Conservation (phyloP, 2,329 filamentous ascomycete species). For the Ophiostoma perfectum region DNA sequence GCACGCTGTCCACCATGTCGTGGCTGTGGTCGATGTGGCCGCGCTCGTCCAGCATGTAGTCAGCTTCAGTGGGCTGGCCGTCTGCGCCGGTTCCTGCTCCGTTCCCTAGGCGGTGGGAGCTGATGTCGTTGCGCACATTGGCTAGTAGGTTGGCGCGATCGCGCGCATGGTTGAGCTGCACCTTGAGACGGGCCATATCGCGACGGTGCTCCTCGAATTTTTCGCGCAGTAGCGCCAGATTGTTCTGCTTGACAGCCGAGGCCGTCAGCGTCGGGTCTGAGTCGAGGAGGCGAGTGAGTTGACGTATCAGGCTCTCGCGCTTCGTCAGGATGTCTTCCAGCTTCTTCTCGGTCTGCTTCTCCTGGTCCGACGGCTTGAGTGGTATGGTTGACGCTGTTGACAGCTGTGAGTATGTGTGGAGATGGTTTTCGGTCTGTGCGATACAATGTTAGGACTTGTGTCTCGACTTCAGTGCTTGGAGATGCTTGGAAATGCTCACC, state of each 20-base stretch:
- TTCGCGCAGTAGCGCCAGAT: conserved; percentile 84
- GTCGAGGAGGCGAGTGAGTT: conserved; percentile 84
- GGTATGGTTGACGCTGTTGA: conserved; percentile 73
- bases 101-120: conserved; percentile 79
- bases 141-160: conserved; percentile 84
- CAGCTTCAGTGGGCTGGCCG: conserved; percentile 76
- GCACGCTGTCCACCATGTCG: conserved; percentile 79
- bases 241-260: conserved; percentile 95
- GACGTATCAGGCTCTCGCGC: conserved; percentile 72
- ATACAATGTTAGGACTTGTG: background rate
- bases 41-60: conserved; percentile 95
- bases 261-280: conserved; percentile 81
- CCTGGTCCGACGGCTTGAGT: conserved; percentile 77
- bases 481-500: conserved; percentile 43
- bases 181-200: conserved; percentile 70
- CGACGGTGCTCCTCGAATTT: conserved; percentile 80
- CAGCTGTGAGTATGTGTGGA: conserved; percentile 88
- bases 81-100: conserved; percentile 61
- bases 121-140: conserved; percentile 87
- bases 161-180: conserved; percentile 69
- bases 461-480: background rate
- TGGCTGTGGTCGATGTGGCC: conserved; percentile 81
- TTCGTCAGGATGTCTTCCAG: conserved; percentile 79
- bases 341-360: conserved; percentile 70
- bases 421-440: conserved; percentile 70